Base-by-base conservation (phyloP, 1,284 basidiomycete species). In the Heliocybe sulcata region DNA sequence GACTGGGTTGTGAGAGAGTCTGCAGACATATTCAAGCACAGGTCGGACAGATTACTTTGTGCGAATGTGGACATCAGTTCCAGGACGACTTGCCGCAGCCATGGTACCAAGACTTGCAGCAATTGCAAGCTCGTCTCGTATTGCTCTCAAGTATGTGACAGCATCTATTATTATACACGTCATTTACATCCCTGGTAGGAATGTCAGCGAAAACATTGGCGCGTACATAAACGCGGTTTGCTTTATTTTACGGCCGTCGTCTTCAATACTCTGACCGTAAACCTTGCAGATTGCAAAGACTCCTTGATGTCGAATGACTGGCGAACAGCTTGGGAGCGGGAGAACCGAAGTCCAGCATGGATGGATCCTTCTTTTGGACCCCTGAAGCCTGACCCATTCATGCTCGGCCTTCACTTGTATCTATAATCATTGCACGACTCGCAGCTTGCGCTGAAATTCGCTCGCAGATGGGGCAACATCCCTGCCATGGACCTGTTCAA, bases 391-490 rank as follows among this genome's bases (percentile, higher is more conserved):
- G 20, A 11, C 14, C 47, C 27, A 6, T 49, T 49, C 6, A 42
- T 42, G 38, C 12, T 42, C 8, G 47, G 20, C 8, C 27, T 20
- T 26, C 47, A 49, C 22, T 26, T 49, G 47, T 49, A 49, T 19
- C 42, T 20, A 20, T n/a, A n/a, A n/a, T 45, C 42, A 6, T 45
- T 29, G 9, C 8, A 6, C 25, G 12, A 25, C 22, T 22, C 12
- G 22, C 6, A 9, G 11, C 47, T 20, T 8, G 4, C 16, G 38
- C 19, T 42, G 19, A 42, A 6, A n/a, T 26, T 49, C 8, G 23
- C 25, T 33, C 51, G 12, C 19, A 52, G 26, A 35, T 52, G 51
- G 51, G 51, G 51, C 10, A 52, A 52, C 33, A 35, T 52, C 8
- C 26, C 33, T 14, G 51, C 51, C 22, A n/a, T 52, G 12, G 51